Evolutionary conservation across 345 rosid genomes (phyloP).

Genomic region (Hirschfeldia incana): DNA sequence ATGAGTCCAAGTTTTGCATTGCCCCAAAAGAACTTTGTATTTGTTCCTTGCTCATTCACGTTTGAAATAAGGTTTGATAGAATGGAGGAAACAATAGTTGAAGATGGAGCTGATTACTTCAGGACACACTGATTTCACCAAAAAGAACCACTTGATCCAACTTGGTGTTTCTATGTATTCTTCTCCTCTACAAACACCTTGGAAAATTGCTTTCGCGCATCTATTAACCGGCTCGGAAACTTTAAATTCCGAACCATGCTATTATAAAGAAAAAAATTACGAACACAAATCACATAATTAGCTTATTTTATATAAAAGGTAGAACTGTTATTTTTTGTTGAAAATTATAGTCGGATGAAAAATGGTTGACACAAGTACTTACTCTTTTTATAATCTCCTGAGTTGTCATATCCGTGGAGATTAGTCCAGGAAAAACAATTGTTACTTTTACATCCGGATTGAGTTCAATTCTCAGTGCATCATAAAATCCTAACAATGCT

Average conservation of each 20-base stretch:
- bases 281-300: background rate
- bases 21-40: background rate
- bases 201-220: background rate
- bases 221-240: background rate
- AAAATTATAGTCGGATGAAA: background rate
- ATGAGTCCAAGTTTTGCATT: background rate
- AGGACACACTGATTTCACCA: background rate
- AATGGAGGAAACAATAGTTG: background rate
- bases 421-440: background rate
- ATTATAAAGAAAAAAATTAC: background rate
- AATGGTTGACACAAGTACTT: background rate
- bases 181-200: slow-evolving; percentile 2
- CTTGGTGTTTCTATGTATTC: background rate
- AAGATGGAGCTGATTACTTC: background rate
- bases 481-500: background rate
- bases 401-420: background rate
- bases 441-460: background rate
- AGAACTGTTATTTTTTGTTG: background rate
- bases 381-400: slow-evolving; percentile 1
- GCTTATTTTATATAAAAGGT: background rate
- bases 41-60: background rate
- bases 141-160: slow-evolving; percentile 4
- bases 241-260: background rate
- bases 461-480: slow-evolving; percentile 1
- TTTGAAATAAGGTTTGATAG: background rate